Evolutionary conservation across 1,139 yeast genomes (phyloP), one percentile per base, ranked within the genome.

Genomic region (Geotrichum siamense): DNA sequence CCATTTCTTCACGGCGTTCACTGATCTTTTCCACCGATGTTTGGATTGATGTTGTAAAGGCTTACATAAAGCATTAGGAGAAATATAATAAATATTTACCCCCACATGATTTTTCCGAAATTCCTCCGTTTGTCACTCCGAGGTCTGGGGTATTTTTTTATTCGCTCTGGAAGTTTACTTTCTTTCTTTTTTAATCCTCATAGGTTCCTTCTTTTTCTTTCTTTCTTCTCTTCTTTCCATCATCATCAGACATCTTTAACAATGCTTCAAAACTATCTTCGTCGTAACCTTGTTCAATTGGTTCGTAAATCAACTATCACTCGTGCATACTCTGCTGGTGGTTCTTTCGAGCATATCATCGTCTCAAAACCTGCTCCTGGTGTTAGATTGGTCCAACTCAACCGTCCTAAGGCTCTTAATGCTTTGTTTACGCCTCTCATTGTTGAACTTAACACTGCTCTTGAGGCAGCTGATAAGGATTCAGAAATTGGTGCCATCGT

Each of bases 321-420:
- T 17, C 22, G 41, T n/a, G 12, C 25, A 26, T 38, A 38, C 28
- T 38, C 60, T 17, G 54, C 60, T 10, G 61, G 65, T 5, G 60
- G 53, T 22, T 58, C 65, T 13, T 69, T 62, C 53, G 68, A 69
- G 51, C 55, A 60, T 53, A 64, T 70, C 37, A 51, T 66, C 27
- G 64, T 67, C 3, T 63, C 72, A 15, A 58, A 55, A 40, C 75
- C 75, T 6, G 56, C 60, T 1, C 48, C 58, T 1, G 72, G 72
- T 13, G 76, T 72, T 13, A 57, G 68, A 1, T 63, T 64, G 47
- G 75, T 81, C 53, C 75, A 80, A 21, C 63, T 81, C 47, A 78
- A 81, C 63, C 68, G 82, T 37, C 86, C 89, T 29, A 66, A 69
- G 52, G 78, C 77, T 38, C 71, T 81, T 52, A 82, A 82, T 60